Evolutionary conservation across 2,329 filamentous ascomycete genomes (phyloP).

Genomic region (Neonectria magnoliae): DNA sequence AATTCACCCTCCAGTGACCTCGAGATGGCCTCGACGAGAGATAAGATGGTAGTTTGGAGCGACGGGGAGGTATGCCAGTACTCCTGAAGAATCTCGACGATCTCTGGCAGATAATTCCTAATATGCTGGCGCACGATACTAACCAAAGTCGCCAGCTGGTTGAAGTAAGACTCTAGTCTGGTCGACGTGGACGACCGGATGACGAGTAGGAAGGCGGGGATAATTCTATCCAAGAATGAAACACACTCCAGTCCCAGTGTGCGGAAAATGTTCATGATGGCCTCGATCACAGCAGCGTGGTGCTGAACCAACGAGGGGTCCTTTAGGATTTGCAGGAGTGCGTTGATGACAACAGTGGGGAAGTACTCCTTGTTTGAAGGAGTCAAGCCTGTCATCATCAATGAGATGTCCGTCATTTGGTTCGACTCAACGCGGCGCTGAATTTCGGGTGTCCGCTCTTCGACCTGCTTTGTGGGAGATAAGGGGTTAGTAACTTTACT

Average conservation of each 20-base stretch:
- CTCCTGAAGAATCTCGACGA: conserved; percentile 86
- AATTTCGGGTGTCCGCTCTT: conserved; percentile 86
- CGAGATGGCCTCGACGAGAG: conserved; percentile 92
- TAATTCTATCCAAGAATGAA: conserved; percentile 90
- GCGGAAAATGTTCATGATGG: conserved; percentile 98
- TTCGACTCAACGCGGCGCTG: conserved; percentile 72
- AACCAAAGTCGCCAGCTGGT: conserved; percentile 91
- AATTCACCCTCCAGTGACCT: conserved; percentile 96
- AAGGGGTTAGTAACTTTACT: conserved; percentile 3
- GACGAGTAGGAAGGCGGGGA: conserved; percentile 91
- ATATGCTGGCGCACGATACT: conserved; percentile 98
- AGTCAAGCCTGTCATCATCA: conserved; percentile 97
- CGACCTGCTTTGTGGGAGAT: conserved; percentile 70
- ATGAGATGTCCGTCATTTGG: conserved; percentile 87
- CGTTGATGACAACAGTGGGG: conserved; percentile 96
- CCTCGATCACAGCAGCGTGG: conserved; percentile 93
- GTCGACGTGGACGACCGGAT: conserved; percentile 82
- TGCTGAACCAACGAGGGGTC: conserved; percentile 90
- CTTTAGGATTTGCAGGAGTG: conserved; percentile 89
- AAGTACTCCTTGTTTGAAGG: conserved; percentile 99
- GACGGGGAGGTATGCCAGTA: conserved; percentile 87
- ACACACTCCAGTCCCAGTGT: conserved; percentile 97
- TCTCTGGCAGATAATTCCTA: conserved; percentile 85
- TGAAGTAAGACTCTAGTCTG: conserved; percentile 95
- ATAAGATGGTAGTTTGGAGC: conserved; percentile 90